These are phyloP conservation scores for Suillus variegatus DNA, from an alignment of 768 basidiomycete species.

Conservation along the genomic window DNA sequence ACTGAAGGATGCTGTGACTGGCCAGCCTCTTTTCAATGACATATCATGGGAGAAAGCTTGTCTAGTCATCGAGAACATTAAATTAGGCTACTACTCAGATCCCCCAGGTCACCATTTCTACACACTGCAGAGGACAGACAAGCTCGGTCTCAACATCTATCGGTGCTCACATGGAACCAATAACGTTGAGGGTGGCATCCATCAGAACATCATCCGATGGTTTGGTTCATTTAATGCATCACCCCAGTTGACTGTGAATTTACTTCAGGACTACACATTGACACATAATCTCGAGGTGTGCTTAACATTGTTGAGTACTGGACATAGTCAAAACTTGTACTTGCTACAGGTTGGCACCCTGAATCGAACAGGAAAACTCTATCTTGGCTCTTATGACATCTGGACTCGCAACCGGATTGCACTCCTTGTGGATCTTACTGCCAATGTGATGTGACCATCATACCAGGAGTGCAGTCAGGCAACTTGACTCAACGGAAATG, in stretches of 20 bases:
- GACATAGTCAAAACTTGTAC: no score
- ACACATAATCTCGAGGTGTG: conserved; percentile 29
- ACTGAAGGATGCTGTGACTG: no score
- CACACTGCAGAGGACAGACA: conserved; percentile 10
- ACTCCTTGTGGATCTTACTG: not conserved
- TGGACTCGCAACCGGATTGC: conserved; percentile 23
- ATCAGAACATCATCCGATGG: conserved; percentile 26
- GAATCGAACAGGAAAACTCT: conserved; percentile 25
- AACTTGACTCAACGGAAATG: conserved; percentile 18
- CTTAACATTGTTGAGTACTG: no score
- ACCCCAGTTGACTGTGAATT: conserved; percentile 20
- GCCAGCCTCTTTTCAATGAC: no score
- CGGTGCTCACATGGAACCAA: conserved; percentile 31
- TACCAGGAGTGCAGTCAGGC: not conserved
- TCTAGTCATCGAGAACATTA: no score
- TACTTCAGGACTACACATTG: conserved; percentile 24
- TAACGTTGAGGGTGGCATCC: conserved; percentile 36
- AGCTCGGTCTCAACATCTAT: conserved; percentile 20
- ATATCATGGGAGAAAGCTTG: no score
- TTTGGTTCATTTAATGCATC: conserved; percentile 22
- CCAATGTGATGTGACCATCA: not conserved
- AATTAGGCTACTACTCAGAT: conserved; percentile 31
- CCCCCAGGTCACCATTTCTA: conserved; percentile 32
- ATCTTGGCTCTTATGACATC: conserved; percentile 23
- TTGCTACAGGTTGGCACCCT: conserved; percentile 20